Evolutionary conservation across 1,284 basidiomycete species (phyloP), one percentile per base, ranked within the genome.

Genomic region (Ustilago tritici): DNA sequence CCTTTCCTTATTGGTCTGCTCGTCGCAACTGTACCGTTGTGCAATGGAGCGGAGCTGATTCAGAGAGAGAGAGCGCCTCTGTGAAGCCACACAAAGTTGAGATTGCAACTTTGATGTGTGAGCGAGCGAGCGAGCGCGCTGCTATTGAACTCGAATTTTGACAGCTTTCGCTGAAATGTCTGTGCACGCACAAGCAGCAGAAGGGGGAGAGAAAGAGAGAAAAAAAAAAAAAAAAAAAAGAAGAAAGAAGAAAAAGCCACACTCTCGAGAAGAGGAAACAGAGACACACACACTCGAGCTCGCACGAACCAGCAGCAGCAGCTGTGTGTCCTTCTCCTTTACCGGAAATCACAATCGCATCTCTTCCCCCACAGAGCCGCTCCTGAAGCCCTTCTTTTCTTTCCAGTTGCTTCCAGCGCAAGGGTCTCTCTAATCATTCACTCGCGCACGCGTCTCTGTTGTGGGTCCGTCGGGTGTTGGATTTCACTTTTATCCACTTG

Each of bases 41-140:
- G 49, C 49, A 50, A 50, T 14, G 23, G 56, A 43, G 56, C 41
- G 40, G 41, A 57, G 54, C 36, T 56, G 56, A 57, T 57, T 57
- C 56, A 46, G 23, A 31, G 40, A 34, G 19, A 32, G n/a, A 28
- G 23, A 28, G 23, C 23, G 23, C 23, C 23, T 28, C 7, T n/a
- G 54, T 31, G 12, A 56, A 56, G 54, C 54, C 38, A 56, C 54
- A 41, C 5, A 23, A 31, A 31, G 49, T 50, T 17, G 31, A n/a
- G 49, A 50, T 50, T 36, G 12, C 19, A 41, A 36, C 19, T 28
- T 41, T 19, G 54, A 54, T 55, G 53, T 55, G 53, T 38, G 53
- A 11, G 50, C 17, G 23, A 28, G 23, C 23, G 53, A 38, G 53
- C 12, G 53, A 41, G 31, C 47, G 15, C 17, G 7, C 47, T 41